Base-by-base conservation (phyloP, 1,284 basidiomycete genomes). In the Macrocystidia cucumis region DNA sequence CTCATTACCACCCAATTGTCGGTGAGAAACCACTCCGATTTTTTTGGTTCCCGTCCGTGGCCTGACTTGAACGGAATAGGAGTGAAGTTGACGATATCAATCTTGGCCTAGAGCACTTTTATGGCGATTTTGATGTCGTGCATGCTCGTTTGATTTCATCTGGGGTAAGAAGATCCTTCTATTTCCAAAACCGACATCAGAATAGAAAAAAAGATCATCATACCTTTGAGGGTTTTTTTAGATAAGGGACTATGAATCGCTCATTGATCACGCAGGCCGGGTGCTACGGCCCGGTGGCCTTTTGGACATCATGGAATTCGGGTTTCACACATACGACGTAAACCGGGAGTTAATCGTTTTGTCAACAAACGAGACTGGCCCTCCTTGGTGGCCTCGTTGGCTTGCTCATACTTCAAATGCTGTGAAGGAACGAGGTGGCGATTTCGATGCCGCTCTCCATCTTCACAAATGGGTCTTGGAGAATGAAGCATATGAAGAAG, bases 31-130 rank as follows among this genome's bases (percentile, higher is more conserved):
- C n/a, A n/a, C 24, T 14, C 44, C 38, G 32, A 32, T 32, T 32
- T 17, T n/a, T 34, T 18, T 33, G 21, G n/a, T 19, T 9, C 27
- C 27, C 34, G 37, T 41, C 17, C 34, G 8, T n/a, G n/a, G 9
- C 32, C 21, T 27, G 14, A 32, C 23, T 34, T 11, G 27, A 32
- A 35, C 40, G 28, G 40, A 48, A 21, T 48, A 83, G 84, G 60
- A 82, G 77, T 47, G 84, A 88, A 56, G 71, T 87, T 5, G 85
- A 88, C 54, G 84, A 88, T 54, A 75, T 87, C 49, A 87, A 87
- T 56, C 72, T 87, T 12, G 84, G 84, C 2, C 63, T 88, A 9
- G 78, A 84, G 45, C 85, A 88, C 55, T 87, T 79, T 50, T 83
- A 78, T 47, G 77, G 75, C 4, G 67, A 76, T 35, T 88, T 86